These are phyloP conservation scores for Dactylellina sp. DNA, from an alignment of 2,329 filamentous ascomycete genomes.

Conservation along the genomic window DNA sequence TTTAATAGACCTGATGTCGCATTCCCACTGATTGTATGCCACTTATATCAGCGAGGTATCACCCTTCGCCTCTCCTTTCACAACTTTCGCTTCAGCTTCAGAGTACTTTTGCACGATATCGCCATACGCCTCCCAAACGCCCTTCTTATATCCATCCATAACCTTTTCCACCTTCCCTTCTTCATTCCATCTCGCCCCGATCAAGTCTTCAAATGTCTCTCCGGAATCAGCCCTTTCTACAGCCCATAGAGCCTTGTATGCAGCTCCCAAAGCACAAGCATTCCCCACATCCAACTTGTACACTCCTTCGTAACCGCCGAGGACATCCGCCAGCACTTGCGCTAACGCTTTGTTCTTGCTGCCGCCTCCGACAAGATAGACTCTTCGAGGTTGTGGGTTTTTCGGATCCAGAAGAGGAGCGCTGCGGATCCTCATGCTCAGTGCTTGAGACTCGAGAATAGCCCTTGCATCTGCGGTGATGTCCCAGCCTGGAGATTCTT, in stretches of 20 bases:
- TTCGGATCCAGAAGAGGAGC: slow-evolving; percentile 58
- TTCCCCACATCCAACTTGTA: slow-evolving; percentile 95
- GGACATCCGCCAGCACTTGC: slow-evolving; percentile 83
- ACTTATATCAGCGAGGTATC: slow-evolving; percentile 40
- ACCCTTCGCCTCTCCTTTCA: slow-evolving; percentile 65
- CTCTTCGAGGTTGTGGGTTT: slow-evolving; percentile 79
- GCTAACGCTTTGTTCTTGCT: slow-evolving; percentile 91
- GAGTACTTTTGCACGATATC: slow-evolving; percentile 80
- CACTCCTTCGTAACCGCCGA: slow-evolving; percentile 88
- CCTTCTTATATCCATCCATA: slow-evolving; percentile 80
- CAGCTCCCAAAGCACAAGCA: slow-evolving; percentile 91
- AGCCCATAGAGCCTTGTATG: slow-evolving; percentile 96
- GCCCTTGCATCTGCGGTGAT: slow-evolving; percentile 79
- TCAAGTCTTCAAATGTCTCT: slow-evolving; percentile 88
- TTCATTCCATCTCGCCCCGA: slow-evolving; percentile 86
- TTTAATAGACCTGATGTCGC: neutral
- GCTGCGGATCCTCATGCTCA: slow-evolving; percentile 88
- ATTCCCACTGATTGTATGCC: neutral
- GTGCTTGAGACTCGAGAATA: slow-evolving; percentile 94
- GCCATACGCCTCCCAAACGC: slow-evolving; percentile 81
- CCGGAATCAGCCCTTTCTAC: slow-evolving; percentile 72
- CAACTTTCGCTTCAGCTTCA: slow-evolving; percentile 76
- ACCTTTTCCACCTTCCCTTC: slow-evolving; percentile 84
- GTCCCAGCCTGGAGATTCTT: slow-evolving; percentile 66
- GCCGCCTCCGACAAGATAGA: slow-evolving; percentile 95